Evolutionary conservation across 1,284 basidiomycete species (phyloP).

Genomic region (Pseudozyma sp.): DNA sequence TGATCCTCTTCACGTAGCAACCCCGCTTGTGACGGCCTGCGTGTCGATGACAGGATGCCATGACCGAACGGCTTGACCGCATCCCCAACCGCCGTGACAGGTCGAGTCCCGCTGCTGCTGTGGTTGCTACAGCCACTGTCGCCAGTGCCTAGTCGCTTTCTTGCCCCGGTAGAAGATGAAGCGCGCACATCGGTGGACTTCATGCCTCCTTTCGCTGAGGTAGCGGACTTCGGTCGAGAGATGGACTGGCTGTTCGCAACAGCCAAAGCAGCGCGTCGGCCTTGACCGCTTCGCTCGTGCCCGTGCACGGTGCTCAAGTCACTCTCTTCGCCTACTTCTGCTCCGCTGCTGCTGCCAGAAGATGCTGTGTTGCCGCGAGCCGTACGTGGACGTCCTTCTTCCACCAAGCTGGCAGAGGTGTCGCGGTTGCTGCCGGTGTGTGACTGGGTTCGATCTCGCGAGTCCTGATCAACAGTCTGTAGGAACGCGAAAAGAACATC

Average conservation of each 20-base stretch:
- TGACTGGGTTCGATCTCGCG: constrained; percentile 19
- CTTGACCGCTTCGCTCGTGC: constrained; percentile 2
- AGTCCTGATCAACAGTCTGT: constrained; percentile 43
- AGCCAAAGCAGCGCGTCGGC: constrained; percentile 19
- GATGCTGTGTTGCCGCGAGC: constrained; percentile 37
- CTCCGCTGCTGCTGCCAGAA: constrained; percentile 12
- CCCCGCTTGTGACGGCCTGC: constrained; percentile 10
- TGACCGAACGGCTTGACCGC: constrained; percentile 44
- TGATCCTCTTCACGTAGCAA: constrained; percentile 5
- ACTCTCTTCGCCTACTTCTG: constrained; percentile 7
- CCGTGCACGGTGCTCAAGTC: constrained; percentile 7
- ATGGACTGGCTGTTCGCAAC: background rate
- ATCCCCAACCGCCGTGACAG: constrained; percentile 33
- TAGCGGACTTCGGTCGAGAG: constrained; percentile 12
- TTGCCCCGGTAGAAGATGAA: constrained; percentile 13
- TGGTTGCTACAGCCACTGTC: constrained; percentile 14
- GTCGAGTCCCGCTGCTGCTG: constrained; percentile 23
- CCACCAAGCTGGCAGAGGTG: background rate
- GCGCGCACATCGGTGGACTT: constrained; percentile 5
- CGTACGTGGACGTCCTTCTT: constrained; percentile 37
- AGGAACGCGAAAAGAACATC: constrained; percentile 40
- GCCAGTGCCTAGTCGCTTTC: constrained; percentile 18
- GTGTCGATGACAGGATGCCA: constrained; percentile 10
- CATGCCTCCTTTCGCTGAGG: background rate
- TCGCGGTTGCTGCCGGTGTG: background rate